Conservation (phyloP, 768 basidiomycete species). For the Naematelia encephala region DNA sequence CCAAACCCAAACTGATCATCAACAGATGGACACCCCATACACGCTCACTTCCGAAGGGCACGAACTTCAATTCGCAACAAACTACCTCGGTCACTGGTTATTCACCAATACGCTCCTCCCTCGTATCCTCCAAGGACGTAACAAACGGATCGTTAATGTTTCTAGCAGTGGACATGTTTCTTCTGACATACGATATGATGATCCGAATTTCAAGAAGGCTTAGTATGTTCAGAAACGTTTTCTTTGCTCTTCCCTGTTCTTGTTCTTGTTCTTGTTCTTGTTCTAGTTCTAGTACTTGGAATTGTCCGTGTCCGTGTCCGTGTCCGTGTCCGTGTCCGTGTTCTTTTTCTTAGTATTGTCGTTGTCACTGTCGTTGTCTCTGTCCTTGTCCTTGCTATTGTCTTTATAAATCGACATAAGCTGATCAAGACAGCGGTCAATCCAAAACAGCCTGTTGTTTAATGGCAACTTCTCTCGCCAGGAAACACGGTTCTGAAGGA, state of each 20-base stretch:
- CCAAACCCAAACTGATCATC: background rate
- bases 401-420: no score
- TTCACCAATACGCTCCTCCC: constrained; percentile 1
- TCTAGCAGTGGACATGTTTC: background rate
- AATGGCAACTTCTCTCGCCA: background rate
- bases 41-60: constrained; percentile 11
- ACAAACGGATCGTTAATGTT: constrained; percentile 7
- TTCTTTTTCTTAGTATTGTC: no score
- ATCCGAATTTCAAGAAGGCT: constrained; percentile 1
- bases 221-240: no score
- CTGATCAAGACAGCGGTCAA: background rate
- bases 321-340: no score
- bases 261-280: no score
- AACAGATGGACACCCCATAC: constrained; percentile 15
- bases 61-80: constrained; percentile 13
- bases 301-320: no score
- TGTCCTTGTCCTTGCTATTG: background rate
- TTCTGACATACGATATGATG: constrained; percentile 1
- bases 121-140: background rate
- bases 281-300: no score
- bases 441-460: background rate
- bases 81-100: constrained; percentile 11
- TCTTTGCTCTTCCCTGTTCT: no score
- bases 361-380: no score
- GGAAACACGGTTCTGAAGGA: background rate